A percentile compares a stretch with the other conserved stretches of the same genome.
Evolutionary conservation across 2,329 filamentous ascomycete genomes (phyloP).

Genomic region (Stromatinia cepivora): DNA sequence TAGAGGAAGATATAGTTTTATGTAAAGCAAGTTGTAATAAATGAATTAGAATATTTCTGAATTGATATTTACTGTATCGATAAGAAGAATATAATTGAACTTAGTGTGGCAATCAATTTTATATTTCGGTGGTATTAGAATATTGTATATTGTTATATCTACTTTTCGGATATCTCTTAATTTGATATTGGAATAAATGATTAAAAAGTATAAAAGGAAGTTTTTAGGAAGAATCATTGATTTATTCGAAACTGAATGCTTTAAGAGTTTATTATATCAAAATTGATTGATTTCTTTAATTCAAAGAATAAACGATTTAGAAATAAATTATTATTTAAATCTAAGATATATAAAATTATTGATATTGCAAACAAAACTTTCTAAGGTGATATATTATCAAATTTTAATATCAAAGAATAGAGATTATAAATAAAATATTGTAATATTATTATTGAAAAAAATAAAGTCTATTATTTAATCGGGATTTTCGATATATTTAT

Average conservation of each 20-base stretch:
- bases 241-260: constrained; percentile 11
- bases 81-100: constrained; percentile 1
- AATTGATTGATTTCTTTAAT: background rate
- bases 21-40: background rate
- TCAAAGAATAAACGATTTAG: background rate
- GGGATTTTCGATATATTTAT: background rate
- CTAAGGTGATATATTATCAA: background rate
- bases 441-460: background rate
- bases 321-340: background rate
- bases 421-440: background rate
- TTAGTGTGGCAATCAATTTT: background rate
- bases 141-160: too few relatives aligned
- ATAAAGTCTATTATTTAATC: background rate
- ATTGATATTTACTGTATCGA: constrained; percentile 16
- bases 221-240: background rate
- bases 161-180: background rate
- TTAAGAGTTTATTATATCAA: background rate
- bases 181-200: background rate
- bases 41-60: constrained; percentile 2
- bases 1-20: constrained; percentile 3
- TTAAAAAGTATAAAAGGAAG: background rate
- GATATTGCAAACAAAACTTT: background rate
- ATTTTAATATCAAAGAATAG: background rate
- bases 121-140: constrained; percentile 16
- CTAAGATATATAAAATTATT: background rate